Conservation (phyloP, 1,139 yeast genomes). For the Debaryomyces robertsiae region DNA sequence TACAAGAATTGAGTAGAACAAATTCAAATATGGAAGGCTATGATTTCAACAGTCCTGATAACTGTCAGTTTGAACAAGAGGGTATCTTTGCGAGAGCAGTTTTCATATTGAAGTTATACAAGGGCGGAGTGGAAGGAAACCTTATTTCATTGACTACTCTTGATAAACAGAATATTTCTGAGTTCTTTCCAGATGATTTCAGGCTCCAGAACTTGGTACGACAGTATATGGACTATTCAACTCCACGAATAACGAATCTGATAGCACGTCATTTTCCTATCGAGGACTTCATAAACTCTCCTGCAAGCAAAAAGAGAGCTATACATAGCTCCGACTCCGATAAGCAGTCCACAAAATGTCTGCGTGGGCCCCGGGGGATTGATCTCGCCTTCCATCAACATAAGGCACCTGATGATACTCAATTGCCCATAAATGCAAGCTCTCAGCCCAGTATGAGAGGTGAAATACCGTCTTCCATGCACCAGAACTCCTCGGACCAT, state of each 20-base stretch:
- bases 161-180: slow-evolving; percentile 8
- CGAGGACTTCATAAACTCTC: background rate
- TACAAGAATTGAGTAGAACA: slow-evolving; percentile 11
- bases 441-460: slow-evolving; percentile 8
- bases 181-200: slow-evolving; percentile 7
- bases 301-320: slow-evolving; percentile 1
- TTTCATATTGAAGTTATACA: slow-evolving; percentile 16
- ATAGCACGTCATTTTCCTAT: slow-evolving; percentile 8
- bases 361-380: slow-evolving; percentile 10
- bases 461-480: background rate
- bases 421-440: slow-evolving; percentile 10
- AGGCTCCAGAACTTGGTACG: slow-evolving; percentile 1
- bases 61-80: slow-evolving; percentile 17
- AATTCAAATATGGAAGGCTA: slow-evolving; percentile 7
- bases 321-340: background rate
- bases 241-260: background rate
- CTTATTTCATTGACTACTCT: slow-evolving; percentile 12
- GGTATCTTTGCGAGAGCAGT: slow-evolving; percentile 18
- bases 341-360: slow-evolving; percentile 11
- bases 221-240: slow-evolving; percentile 1
- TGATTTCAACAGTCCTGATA: slow-evolving; percentile 14
- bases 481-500: background rate
- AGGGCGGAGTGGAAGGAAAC: slow-evolving; percentile 15
- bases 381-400: slow-evolving; percentile 13
- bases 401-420: slow-evolving; percentile 13